Conservation (phyloP, 148 eudicot genomes). For the Silene conica region DNA sequence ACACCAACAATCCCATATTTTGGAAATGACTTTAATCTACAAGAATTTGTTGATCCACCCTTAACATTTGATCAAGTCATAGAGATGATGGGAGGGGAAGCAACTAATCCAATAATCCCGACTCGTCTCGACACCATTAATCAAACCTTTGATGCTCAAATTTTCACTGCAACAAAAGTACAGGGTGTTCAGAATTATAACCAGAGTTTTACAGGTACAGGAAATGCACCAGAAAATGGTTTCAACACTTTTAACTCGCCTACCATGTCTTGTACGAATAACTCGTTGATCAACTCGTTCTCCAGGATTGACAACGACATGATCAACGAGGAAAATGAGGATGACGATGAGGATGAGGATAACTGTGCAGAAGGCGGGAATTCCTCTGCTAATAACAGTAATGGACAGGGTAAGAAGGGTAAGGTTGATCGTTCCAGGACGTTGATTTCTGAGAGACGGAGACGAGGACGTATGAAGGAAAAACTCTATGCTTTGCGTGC, state of each 20-base stretch:
- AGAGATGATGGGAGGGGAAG: slow-evolving; percentile 26
- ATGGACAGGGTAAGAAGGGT: slow-evolving; percentile 25
- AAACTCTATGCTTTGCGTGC: slow-evolving; percentile 84
- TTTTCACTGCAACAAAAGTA: not conserved
- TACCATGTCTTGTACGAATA: slow-evolving; percentile 26
- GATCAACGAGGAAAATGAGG: slow-evolving; percentile 6
- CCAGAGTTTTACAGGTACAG: too few species aligned
- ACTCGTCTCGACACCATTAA: not conserved
- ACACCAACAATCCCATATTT: slow-evolving; percentile 21
- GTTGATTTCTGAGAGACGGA: slow-evolving; percentile 65
- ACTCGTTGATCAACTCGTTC: slow-evolving; percentile 20
- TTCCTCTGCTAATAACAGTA: slow-evolving; percentile 19
- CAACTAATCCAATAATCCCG: not conserved
- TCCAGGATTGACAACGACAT: slow-evolving; percentile 24
- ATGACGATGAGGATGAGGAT: slow-evolving; percentile 18
- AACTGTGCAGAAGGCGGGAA: slow-evolving; percentile 17
- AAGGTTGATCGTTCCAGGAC: slow-evolving; percentile 70
- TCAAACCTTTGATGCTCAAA: slow-evolving; percentile 14
- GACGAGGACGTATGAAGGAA: slow-evolving; percentile 90
- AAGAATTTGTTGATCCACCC: slow-evolving; percentile 19
- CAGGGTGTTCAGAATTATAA: not conserved
- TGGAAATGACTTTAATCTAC: slow-evolving; percentile 20
- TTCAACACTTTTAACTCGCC: slow-evolving; percentile 24
- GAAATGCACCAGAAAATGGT: not conserved
- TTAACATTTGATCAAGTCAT: slow-evolving; percentile 29